Base-by-base conservation (phyloP, 148 eudicot species). In the Fallopia convolvulus region DNA sequence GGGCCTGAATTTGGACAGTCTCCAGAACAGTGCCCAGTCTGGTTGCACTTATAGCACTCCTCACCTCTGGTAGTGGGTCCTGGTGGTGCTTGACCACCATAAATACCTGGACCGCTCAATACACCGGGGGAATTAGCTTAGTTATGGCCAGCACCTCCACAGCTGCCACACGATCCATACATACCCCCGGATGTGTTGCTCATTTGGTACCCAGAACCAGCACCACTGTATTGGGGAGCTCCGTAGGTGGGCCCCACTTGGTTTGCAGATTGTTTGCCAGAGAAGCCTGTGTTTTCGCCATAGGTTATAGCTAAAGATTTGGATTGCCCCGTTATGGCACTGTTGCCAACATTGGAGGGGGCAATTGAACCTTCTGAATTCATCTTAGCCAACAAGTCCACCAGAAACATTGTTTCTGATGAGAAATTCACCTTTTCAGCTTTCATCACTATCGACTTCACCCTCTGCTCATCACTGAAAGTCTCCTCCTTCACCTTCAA, bases 401-500 rank as follows among this genome's bases (percentile, higher is more conserved):
- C 76, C 44, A 93, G 41, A 80, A 49, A 82, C 80, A 83, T 84
- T 77, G 86, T 77, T 77, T 93, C 96, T 1, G 86, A 82, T 5
- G 88, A 79, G 74, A 80, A 85, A 53, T 93, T 87, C 76, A 91
- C 68, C 82, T 82, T 88, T 76, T 93, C 98, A 5, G 91, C 93
- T 80, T 89, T 93, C 30, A 90, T 88, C 26, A 93, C 90, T 0
- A 94, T 91, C 58, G 82, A 80, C 83, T 93, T 93, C 84, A 91
- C 89, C 81, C 81, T 85, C 83, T 93, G 97, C 80, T 93, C 98
- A 40, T 93, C 98, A 63, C 98, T 94, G 80, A 90, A 93, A 1
- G 76, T 50, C 81, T 93, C 98, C 84, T 93, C 98, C 74, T 93
- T 93, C 41, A 93, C 83, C 84, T 93, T 93, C 20, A 93, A 94